Evolutionary conservation across 1,284 basidiomycete species (phyloP).

Genomic region (Ganoderma lingzhi): DNA sequence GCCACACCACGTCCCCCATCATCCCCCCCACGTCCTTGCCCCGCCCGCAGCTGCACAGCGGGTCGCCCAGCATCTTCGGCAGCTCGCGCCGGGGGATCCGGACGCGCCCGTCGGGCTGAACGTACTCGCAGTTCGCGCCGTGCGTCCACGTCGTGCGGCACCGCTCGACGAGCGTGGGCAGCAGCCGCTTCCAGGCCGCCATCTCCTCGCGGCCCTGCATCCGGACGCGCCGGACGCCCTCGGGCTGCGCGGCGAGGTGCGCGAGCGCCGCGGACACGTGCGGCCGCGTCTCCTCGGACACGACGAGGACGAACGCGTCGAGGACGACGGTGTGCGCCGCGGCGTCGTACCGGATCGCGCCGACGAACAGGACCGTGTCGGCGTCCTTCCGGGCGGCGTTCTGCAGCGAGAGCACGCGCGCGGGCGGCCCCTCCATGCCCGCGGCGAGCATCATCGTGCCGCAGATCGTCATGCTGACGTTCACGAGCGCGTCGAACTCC

Average conservation of each 20-base stretch:
- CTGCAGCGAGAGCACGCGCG: conserved; percentile 42
- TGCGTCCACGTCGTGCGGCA: conserved; percentile 61
- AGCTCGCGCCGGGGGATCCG: conserved; percentile 38
- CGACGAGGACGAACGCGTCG: conserved; percentile 50
- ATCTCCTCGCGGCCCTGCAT: conserved; percentile 40
- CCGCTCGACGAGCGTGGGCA: conserved; percentile 57
- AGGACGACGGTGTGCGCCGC: conserved; percentile 52
- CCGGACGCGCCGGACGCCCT: conserved; percentile 26
- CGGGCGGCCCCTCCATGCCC: conserved; percentile 30
- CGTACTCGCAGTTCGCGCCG: conserved; percentile 53
- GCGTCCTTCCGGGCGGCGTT: conserved; percentile 35
- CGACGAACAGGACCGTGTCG: conserved; percentile 50
- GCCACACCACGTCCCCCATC: conserved; percentile 41
- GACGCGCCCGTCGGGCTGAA: conserved; percentile 22
- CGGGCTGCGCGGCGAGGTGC: neutral
- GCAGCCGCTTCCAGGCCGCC: conserved; percentile 53
- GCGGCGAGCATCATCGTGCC: conserved; percentile 39
- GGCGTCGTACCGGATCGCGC: conserved; percentile 53
- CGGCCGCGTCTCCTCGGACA: too few relatives aligned
- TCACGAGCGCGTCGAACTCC: conserved; percentile 35
- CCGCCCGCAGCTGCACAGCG: conserved; percentile 58
- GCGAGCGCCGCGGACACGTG: too few relatives aligned
- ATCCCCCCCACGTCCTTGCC: conserved; percentile 49
- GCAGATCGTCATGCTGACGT: conserved; percentile 45
- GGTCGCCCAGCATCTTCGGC: conserved; percentile 40